Conservation (phyloP, 768 basidiomycete genomes). For the Cystobasidium onofrii region DNA sequence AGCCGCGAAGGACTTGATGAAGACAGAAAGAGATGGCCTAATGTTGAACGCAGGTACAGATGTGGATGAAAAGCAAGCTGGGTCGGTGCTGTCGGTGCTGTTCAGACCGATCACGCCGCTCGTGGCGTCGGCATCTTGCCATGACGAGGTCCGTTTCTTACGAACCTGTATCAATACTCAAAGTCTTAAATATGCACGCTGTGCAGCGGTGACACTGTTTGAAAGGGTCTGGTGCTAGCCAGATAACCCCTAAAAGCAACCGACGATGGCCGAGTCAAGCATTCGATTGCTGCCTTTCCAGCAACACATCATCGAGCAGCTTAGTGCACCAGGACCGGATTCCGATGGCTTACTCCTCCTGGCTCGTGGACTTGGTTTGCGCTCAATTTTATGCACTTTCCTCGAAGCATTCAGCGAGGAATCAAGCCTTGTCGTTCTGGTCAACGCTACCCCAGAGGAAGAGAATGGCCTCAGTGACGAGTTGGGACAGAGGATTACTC, state of each 20-base stretch:
- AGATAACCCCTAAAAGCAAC: neutral
- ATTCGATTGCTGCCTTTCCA: constrained; percentile 39
- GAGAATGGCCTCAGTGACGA: constrained; percentile 87
- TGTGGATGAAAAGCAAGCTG: neutral
- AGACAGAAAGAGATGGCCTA: neutral
- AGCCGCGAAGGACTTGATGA: neutral
- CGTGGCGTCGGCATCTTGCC: neutral
- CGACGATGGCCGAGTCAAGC: constrained; percentile 7
- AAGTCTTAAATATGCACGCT: neutral
- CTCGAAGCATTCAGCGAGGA: constrained; percentile 87
- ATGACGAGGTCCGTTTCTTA: neutral
- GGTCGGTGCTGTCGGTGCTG: neutral
- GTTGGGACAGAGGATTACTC: constrained; percentile 71
- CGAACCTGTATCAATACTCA: neutral
- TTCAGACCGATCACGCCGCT: neutral
- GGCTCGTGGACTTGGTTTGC: constrained; percentile 81
- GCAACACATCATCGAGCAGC: constrained; percentile 34
- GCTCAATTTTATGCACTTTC: constrained; percentile 71
- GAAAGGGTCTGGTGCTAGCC: no score
- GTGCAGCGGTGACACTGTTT: neutral
- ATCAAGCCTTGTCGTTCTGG: constrained; percentile 70
- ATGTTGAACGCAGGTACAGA: neutral
- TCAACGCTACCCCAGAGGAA: constrained; percentile 72
- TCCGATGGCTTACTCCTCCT: constrained; percentile 54
- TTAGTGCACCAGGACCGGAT: constrained; percentile 29